phyloP scores from a whole-genome alignment of 768 basidiomycete species.

The Leccinellum rugosiceps region DNA sequence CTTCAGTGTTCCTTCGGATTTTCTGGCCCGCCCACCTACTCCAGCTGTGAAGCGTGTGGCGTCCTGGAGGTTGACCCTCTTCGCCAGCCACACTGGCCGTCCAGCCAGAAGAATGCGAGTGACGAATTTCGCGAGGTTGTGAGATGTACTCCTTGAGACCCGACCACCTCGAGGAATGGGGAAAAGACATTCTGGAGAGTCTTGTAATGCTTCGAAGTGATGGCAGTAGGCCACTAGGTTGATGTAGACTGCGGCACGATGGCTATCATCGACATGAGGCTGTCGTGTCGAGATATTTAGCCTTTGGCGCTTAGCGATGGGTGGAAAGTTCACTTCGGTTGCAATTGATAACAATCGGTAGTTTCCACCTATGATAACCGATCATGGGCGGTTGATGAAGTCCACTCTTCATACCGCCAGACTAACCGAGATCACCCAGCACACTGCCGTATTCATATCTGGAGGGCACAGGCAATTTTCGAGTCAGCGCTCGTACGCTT shows the following conservation, averaged over 20 bases:
- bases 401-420: not conserved
- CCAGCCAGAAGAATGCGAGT: conserved; percentile 20
- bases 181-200: conserved; percentile 21
- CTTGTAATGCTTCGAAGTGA: conserved; percentile 5
- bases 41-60: conserved; percentile 43
- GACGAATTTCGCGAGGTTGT: conserved; percentile 37
- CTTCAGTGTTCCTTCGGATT: conserved; percentile 33
- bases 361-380: too few species aligned
- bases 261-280: conserved; percentile 7
- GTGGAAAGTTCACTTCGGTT: not conserved
- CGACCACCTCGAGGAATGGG: conserved; percentile 33
- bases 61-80: conserved; percentile 19
- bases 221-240: not conserved
- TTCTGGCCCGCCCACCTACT: conserved; percentile 64
- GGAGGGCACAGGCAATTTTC: conserved; percentile 3
- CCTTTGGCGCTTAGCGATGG: not conserved
- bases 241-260: conserved; percentile 7
- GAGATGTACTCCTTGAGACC: conserved; percentile 50
- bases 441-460: not conserved
- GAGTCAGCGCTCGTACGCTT: not conserved
- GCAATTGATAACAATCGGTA: not conserved
- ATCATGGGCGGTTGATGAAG: not conserved
- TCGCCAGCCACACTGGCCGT: conserved; percentile 17
- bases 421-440: not conserved
- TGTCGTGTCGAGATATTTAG: not conserved